These are phyloP conservation scores for Ophiostoma ulmi DNA, from an alignment of 2,329 filamentous ascomycete species.

Conservation along the genomic window DNA sequence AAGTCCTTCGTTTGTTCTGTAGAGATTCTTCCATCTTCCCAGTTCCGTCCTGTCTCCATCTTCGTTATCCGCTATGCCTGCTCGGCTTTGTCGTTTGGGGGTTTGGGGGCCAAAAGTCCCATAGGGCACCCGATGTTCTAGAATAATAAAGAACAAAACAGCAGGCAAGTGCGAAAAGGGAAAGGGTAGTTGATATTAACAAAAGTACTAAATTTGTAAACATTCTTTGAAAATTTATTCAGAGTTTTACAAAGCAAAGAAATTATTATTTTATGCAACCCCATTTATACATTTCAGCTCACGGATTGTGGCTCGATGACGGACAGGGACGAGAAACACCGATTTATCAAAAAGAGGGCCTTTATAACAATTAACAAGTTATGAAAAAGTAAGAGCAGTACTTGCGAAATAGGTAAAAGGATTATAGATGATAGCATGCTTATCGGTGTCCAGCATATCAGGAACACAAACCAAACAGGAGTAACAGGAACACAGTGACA, in stretches of 20 bases:
- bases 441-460: neutral
- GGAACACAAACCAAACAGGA: neutral
- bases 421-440: neutral
- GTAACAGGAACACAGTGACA: neutral
- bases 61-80: neutral
- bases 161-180: neutral
- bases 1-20: neutral
- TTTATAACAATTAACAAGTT: neutral
- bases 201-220: neutral
- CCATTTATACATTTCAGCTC: neutral
- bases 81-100: neutral
- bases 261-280: neutral
- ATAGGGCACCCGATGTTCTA: neutral
- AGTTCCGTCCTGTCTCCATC: neutral
- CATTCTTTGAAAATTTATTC: neutral
- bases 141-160: conserved; percentile 7
- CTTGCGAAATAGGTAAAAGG: neutral
- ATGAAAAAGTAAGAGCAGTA: neutral
- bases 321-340: neutral
- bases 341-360: neutral
- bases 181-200: neutral
- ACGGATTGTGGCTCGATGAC: neutral
- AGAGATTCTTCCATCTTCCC: neutral
- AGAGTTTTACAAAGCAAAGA: neutral
- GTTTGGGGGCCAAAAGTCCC: neutral